Percentiles rank a stretch among this genome's conserved stretches.
Conservation (phyloP, 495 filamentous ascomycete species). For the Cercophora scortea region DNA sequence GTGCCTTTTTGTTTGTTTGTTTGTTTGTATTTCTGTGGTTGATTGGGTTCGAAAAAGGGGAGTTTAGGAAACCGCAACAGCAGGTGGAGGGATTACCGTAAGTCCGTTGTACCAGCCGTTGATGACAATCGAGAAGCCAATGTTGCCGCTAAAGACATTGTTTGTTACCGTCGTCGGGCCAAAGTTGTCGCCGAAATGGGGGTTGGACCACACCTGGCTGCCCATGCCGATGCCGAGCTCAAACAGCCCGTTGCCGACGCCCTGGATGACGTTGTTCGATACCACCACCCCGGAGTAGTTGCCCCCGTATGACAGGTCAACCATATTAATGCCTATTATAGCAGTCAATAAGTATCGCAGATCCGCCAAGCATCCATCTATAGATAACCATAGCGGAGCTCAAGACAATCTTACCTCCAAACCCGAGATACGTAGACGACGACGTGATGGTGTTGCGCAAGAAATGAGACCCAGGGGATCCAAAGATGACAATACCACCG, state of each 20-base stretch:
- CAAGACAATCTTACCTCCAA: not conserved
- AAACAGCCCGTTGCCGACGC: conserved; percentile 1
- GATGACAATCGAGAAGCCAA: conserved; percentile 10
- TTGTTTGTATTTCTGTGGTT: too few species aligned
- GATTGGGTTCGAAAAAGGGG: not conserved
- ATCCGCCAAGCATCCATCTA: too few species aligned
- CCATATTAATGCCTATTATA: conserved; percentile 7
- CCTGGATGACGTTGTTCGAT: conserved; percentile 4
- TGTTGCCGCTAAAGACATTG: conserved; percentile 8
- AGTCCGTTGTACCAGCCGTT: conserved; percentile 10
- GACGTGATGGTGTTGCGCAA: conserved; percentile 8
- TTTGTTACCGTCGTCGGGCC: conserved; percentile 8
- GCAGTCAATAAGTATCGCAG: too few species aligned
- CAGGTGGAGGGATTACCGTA: not conserved
- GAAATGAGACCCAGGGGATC: conserved; percentile 6
- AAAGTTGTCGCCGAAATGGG: conserved; percentile 1
- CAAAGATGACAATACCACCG: conserved; percentile 12
- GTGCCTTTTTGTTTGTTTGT: too few species aligned
- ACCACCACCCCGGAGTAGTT: conserved; percentile 12
- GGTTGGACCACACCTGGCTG: conserved; percentile 6
- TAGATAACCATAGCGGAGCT: too few species aligned
- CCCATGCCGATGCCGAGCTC: conserved; percentile 12
- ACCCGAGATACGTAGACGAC: conserved; percentile 4
- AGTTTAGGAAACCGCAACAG: not conserved
- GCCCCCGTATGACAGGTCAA: conserved; percentile 2